Conservation (phyloP, 305 asterid genomes). For the Fraxinus baroniana region DNA sequence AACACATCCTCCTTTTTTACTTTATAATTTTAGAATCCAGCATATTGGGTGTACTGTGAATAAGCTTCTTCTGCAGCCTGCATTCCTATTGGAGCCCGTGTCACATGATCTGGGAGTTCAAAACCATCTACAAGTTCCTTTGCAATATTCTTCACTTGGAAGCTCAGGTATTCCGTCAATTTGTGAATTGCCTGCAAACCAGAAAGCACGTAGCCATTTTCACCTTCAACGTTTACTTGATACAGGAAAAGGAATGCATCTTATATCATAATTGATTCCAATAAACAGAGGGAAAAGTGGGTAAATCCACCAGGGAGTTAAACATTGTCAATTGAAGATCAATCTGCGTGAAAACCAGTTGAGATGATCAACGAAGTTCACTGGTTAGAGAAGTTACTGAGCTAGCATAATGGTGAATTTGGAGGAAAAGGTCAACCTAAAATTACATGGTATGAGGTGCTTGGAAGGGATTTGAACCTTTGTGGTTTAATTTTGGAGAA, state of each 20-base stretch:
- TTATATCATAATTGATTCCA: not conserved
- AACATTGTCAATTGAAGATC: not conserved
- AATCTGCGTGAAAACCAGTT: not conserved
- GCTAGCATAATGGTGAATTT: not conserved
- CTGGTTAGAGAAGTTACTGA: not conserved
- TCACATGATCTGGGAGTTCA: conserved; percentile 93
- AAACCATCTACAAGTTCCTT: conserved; percentile 88
- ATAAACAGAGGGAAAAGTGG: not conserved
- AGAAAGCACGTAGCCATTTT: not conserved
- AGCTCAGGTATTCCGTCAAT: conserved; percentile 72
- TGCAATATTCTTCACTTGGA: conserved; percentile 80
- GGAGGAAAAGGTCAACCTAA: not conserved
- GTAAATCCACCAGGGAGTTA: not conserved
- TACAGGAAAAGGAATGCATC: not conserved
- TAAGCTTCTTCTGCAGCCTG: conserved; percentile 78
- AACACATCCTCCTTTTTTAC: not conserved
- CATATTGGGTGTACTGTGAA: conserved; percentile 74
- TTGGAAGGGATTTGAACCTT: not conserved
- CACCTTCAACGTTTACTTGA: not conserved
- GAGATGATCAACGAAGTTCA: not conserved
- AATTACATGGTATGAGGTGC: not conserved
- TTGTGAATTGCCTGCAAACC: conserved; percentile 86
- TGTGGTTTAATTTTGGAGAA: not conserved
- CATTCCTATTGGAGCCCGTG: conserved; percentile 89
- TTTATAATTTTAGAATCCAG: conserved; percentile 51